Evolutionary conservation across 2,329 filamentous ascomycete species (phyloP).

Genomic region (Dactylonectria estremocensis): DNA sequence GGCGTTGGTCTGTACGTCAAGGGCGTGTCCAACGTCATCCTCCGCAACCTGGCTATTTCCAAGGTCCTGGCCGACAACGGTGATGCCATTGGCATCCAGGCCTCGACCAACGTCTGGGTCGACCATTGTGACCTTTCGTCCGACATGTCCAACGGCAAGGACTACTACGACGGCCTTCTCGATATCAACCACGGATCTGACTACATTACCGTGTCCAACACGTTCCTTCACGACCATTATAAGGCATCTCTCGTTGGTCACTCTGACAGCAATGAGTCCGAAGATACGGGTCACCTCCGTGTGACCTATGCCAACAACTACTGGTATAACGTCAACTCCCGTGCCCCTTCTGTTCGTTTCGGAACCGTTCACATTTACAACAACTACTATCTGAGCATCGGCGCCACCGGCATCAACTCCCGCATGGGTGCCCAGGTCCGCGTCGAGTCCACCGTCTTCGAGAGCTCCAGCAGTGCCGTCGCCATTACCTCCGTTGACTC

Average conservation of each 20-base stretch:
- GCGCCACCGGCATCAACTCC: slow-evolving; percentile 66
- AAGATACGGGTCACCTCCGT: slow-evolving; percentile 74
- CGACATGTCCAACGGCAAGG: slow-evolving; percentile 73
- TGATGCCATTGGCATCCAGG: slow-evolving; percentile 73
- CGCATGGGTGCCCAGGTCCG: slow-evolving; percentile 69
- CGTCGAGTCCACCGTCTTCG: slow-evolving; percentile 69
- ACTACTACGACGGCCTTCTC: slow-evolving; percentile 78
- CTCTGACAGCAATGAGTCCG: slow-evolving; percentile 69
- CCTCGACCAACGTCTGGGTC: slow-evolving; percentile 73
- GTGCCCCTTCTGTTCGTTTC: slow-evolving; percentile 75
- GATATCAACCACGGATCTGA: slow-evolving; percentile 76
- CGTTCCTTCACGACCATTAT: slow-evolving; percentile 57
- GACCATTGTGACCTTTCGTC: slow-evolving; percentile 78
- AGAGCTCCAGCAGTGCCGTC: slow-evolving; percentile 50
- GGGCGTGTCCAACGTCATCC: slow-evolving; percentile 70
- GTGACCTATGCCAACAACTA: slow-evolving; percentile 78
- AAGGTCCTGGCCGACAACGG: slow-evolving; percentile 69
- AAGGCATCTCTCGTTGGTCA: slow-evolving; percentile 75
- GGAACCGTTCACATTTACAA: slow-evolving; percentile 74
- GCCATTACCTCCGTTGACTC: slow-evolving; percentile 59
- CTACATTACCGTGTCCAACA: slow-evolving; percentile 66
- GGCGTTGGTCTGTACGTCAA: slow-evolving; percentile 69
- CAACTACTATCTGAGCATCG: slow-evolving; percentile 64
- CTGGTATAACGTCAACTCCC: slow-evolving; percentile 75
- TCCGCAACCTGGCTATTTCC: slow-evolving; percentile 73